phyloP scores from a whole-genome alignment of 495 filamentous ascomycete species.

The Aspergillus baeticus region DNA sequence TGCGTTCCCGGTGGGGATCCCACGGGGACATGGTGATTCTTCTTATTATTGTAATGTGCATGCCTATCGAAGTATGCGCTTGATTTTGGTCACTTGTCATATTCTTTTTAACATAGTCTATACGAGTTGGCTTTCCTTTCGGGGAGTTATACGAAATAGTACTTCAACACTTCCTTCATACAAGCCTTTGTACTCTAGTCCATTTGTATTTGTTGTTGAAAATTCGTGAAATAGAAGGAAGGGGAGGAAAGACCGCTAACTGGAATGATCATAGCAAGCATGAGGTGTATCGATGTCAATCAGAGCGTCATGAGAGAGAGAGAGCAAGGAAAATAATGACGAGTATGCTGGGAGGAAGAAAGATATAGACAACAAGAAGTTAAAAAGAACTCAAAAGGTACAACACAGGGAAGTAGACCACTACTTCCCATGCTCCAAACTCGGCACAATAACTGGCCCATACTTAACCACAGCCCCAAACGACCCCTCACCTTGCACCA shows the following conservation, averaged over 20 bases:
- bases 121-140: not conserved
- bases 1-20: conserved; percentile 86
- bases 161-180: too few species aligned
- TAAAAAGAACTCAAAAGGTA: not conserved
- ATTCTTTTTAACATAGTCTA: not conserved
- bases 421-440: conserved; percentile 74
- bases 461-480: conserved; percentile 86
- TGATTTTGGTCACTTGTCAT: not conserved
- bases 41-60: too few species aligned
- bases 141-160: too few species aligned
- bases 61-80: too few species aligned
- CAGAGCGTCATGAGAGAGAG: not conserved
- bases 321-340: not conserved
- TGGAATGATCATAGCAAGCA: not conserved
- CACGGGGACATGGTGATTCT: conserved; percentile 17
- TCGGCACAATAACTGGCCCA: conserved; percentile 93
- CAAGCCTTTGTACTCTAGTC: not conserved
- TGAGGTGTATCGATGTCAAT: not conserved
- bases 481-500: conserved; percentile 88
- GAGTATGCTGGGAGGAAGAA: not conserved
- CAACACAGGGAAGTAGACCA: conserved; percentile 8
- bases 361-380: not conserved
- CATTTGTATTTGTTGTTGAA: not conserved
- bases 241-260: not conserved
- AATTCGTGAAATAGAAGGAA: not conserved